Conservation (phyloP, 768 basidiomycete species). For the Mycena haematopus region DNA sequence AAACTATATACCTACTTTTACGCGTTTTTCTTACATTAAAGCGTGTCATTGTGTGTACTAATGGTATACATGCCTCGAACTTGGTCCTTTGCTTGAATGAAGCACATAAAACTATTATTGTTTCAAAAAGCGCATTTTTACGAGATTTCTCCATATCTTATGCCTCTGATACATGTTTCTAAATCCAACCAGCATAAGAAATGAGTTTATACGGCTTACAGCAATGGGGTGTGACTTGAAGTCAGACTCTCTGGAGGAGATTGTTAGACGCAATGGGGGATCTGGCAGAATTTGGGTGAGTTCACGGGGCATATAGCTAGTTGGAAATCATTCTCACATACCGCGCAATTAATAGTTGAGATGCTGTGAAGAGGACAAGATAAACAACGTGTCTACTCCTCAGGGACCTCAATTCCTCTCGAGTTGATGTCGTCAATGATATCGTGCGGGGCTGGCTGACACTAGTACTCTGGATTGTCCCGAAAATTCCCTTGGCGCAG, state of each 20-base stretch:
- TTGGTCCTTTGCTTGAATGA: too few species aligned
- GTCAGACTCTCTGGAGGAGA: conserved; percentile 66
- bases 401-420: conserved; percentile 86
- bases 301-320: conserved; percentile 37
- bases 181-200: too few species aligned
- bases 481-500: conserved; percentile 96
- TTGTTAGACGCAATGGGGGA: conserved; percentile 73
- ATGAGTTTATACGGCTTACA: too few species aligned
- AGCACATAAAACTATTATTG: too few species aligned
- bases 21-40: too few species aligned
- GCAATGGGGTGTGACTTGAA: conserved; percentile 64
- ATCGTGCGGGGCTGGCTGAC: conserved; percentile 91
- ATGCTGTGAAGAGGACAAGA: conserved; percentile 34
- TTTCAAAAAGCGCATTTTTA: too few species aligned
- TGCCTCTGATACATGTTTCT: too few species aligned
- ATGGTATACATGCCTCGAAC: too few species aligned
- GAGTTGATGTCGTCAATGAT: conserved; percentile 87
- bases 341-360: conserved; percentile 20
- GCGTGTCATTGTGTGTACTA: too few species aligned
- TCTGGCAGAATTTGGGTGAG: conserved; percentile 71
- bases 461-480: conserved; percentile 94
- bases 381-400: conserved; percentile 63
- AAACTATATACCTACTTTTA: too few species aligned
- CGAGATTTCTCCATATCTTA: too few species aligned
- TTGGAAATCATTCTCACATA: neutral